Evolutionary conservation across 2,329 filamentous ascomycete species (phyloP), one percentile per base, ranked within the genome.

Genomic region (Anisogramma anomala): DNA sequence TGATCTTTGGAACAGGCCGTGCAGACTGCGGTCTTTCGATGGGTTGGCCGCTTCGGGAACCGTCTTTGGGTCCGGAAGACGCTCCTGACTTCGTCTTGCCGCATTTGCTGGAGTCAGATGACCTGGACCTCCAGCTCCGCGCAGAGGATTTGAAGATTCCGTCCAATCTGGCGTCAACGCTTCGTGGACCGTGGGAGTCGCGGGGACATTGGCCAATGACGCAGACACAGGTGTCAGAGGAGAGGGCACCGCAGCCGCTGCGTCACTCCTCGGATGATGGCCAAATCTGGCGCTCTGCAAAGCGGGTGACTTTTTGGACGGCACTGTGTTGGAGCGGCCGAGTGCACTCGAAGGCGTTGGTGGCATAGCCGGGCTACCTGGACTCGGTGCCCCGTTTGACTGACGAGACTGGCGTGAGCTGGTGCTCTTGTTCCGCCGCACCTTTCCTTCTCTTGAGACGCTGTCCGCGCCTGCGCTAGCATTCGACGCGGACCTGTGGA

Each of bases 401-500:
- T 79, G 71, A 45, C 81, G 76, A 4, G 88, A 94, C 50, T 85
- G 79, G 51, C 80, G 78, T n/a, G 91, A 96, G 3, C 88, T 94
- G 0, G 87, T 84, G 3, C 91, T 96, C 37, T 89, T 83, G 55
- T 95, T 95, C 49, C 91, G 76, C 48, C 89, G 76, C 20, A 95
- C 66, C 50, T 77, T 78, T 42, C 81, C 87, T 52, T 82, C 84
- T 54, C 82, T 84, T 32, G 85, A 78, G 30, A 94, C 74, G 53
- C 87, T 93, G 51, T 94, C 86, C 14, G 86, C 85, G 26, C 82
- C 87, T 34, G 82, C 87, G 58, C 89, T 96, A 2, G 85, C 84
- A 56, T 81, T 93, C 6, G 91, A 96, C 10, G 82, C 74, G 4
- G 89, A 89, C 53, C 91, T 76, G 33, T 72, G 73, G 39, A 93